Evolutionary conservation across 1,284 basidiomycete species (phyloP), one percentile per base, ranked within the genome.

Genomic region (Coniophora puteana): DNA sequence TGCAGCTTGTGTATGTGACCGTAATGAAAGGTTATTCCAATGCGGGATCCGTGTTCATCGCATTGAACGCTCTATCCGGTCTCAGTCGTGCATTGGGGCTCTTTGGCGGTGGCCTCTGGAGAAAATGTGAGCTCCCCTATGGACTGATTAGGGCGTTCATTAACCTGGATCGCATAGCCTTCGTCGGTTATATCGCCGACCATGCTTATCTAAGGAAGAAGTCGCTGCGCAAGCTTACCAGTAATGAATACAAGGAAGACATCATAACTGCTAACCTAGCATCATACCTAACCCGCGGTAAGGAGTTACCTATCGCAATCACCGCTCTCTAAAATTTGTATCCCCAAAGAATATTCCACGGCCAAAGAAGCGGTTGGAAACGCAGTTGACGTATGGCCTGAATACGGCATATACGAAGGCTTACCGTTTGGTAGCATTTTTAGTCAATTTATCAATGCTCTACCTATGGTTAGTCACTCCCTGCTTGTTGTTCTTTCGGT

Each of bases 261-360:
- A 52, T 63, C n/a, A 54, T 65, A 38, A 54, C 57, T 12, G 61
- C 59, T 5, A 57, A 67, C 28, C 37, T 65, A 6, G 46, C 38
- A 2, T 24, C 40, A 2, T 59, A 59, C 47, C 52, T 68, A 52
- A 26, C 62, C 67, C 66, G n/a, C n/a, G n/a, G n/a, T n/a, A 22
- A n/a, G 5, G 17, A 24, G 20, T 7, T 25, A 1, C 5, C 13
- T 25, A n/a, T 12, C 21, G 5, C 24, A 14, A 24, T 28, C 46
- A 13, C n/a, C n/a, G n/a, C n/a, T 20, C 12, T 21, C 4, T 23
- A 17, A 25, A 11, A 21, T 20, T 8, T 18, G 13, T 12, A 23
- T 21, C 39, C n/a, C n/a, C n/a, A n/a, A n/a, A 68, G 66, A 67
- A 31, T 67, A 65, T 35, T 38, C 49, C 34, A 58, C 54, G 20